Evolutionary conservation across 192 early-diverging fungal genomes (phyloP).

Genomic region (Phycomyces blakesleeanus): DNA sequence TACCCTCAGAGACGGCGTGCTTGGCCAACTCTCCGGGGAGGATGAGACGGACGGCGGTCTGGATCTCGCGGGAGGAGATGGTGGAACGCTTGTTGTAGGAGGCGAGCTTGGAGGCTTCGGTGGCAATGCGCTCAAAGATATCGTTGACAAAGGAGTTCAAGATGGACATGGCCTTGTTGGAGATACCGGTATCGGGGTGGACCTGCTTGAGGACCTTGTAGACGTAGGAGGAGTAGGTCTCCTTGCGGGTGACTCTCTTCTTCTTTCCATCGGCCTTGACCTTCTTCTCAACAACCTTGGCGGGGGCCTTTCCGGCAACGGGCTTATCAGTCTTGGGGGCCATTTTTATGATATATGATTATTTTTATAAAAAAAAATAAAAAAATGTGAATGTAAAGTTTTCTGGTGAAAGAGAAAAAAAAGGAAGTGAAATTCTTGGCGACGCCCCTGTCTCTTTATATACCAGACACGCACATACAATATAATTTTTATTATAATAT

Average conservation of each 20-base stretch:
- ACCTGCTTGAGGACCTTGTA: slow-evolving; percentile 98
- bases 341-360: slow-evolving; percentile 23
- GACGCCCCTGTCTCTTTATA: no score
- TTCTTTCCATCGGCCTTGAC: slow-evolving; percentile 59
- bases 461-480: not conserved
- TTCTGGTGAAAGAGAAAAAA: not conserved
- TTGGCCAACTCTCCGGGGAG: slow-evolving; percentile 94
- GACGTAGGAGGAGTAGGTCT: slow-evolving; percentile 94
- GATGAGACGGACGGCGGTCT: slow-evolving; percentile 65
- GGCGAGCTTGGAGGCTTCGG: slow-evolving; percentile 79
- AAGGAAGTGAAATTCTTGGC: not conserved
- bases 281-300: slow-evolving; percentile 69
- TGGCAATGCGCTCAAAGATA: slow-evolving; percentile 93
- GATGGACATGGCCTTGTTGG: slow-evolving; percentile 97
- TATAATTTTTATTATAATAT: not conserved
- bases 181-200: slow-evolving; percentile 95
- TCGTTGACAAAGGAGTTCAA: slow-evolving; percentile 97
- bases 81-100: slow-evolving; percentile 95
- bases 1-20: slow-evolving; percentile 97
- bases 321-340: slow-evolving; percentile 30
- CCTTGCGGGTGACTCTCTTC: slow-evolving; percentile 70
- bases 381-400: slow-evolving; percentile 17
- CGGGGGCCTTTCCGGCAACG: slow-evolving; percentile 50
- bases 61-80: slow-evolving; percentile 94
- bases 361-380: slow-evolving; percentile 21